Evolutionary conservation across 225 moss, liverwort and hornwort species (phyloP), one percentile per base, ranked within the genome.

Genomic region (Pseudisothecium myosuroides): DNA sequence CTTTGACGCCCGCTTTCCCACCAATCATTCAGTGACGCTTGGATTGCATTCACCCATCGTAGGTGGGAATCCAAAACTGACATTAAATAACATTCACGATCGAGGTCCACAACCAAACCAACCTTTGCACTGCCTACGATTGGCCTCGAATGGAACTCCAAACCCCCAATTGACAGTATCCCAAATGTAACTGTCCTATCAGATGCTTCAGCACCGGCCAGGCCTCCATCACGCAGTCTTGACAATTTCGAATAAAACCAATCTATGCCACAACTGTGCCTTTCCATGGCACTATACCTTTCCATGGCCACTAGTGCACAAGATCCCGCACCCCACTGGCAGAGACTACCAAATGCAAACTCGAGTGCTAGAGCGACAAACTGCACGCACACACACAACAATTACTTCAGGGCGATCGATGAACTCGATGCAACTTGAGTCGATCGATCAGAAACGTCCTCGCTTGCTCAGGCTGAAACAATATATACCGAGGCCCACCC

Each of bases 1-100:
- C 47, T 18, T 75, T 1, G 50, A 75, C 20, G 12, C 32, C 20
- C 29, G 19, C 50, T 4, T 20, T 7, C 11, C 31, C 18, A 32
- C 75, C 32, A 75, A 20, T 32, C 50, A 75, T 5, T 50, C 0
- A 76, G 20, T 76, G 76, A 7, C 13, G 32, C 50, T 50, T 76
- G 50, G 32, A 50, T 0, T 32, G 21, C 12, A 32, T 12, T 32
- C 20, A 20, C 5, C 7, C 0, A 0, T 50, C 7, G 50, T 32
- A 34, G 50, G 0, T 1, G 0, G 5, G 1, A 8, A 32, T 34
- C 12, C 12, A 12, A 19, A 12, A 20, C 0, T 6, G 1, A 2
- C 18, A 19, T 3, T 9, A 18, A 3, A 47, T 31, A 31, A 19
- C 0, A 0, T 11, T 0, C 4, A 74, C 6, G 18, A 0, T 0